Conservation (phyloP, 75 land plant species). For the Ceratopteris richardii region DNA sequence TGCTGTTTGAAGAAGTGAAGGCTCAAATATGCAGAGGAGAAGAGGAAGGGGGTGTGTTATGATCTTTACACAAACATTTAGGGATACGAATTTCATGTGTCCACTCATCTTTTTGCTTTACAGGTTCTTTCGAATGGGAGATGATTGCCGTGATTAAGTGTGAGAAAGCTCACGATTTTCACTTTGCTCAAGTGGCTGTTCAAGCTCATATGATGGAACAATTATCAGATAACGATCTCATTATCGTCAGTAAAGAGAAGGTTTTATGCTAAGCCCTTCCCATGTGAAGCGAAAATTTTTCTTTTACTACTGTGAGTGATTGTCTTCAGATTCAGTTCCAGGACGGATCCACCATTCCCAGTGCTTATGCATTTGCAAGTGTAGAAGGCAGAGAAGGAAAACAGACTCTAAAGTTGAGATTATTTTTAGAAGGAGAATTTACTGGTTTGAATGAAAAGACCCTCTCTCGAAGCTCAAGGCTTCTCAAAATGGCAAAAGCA, state of each 20-base stretch:
- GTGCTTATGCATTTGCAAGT: slow-evolving; percentile 73
- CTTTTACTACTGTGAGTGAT: too few species aligned
- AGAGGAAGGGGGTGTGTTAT: slow-evolving; percentile 46
- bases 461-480: slow-evolving; percentile 22
- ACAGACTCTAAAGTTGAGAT: slow-evolving; percentile 39
- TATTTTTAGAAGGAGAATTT: slow-evolving; percentile 54
- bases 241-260: slow-evolving; percentile 63
- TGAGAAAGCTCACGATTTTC: slow-evolving; percentile 42
- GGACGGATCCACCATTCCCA: slow-evolving; percentile 37
- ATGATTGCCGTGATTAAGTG: slow-evolving; percentile 33
- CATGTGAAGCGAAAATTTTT: too few species aligned
- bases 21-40: slow-evolving; percentile 69
- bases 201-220: slow-evolving; percentile 17
- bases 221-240: slow-evolving; percentile 58
- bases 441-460: slow-evolving; percentile 10
- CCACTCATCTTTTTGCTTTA: neutral
- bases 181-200: slow-evolving; percentile 36
- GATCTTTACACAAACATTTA: neutral
- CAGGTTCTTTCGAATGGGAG: slow-evolving; percentile 32
- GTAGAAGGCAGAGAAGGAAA: slow-evolving; percentile 58
- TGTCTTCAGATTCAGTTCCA: slow-evolving; percentile 58
- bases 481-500: slow-evolving; percentile 36
- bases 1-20: slow-evolving; percentile 85
- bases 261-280: too few species aligned
- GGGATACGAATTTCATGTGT: too few species aligned